Percentiles rank a stretch among this genome's conserved stretches.
phyloP scores from a whole-genome alignment of 768 basidiomycete species.

The Suillus bovinus region DNA sequence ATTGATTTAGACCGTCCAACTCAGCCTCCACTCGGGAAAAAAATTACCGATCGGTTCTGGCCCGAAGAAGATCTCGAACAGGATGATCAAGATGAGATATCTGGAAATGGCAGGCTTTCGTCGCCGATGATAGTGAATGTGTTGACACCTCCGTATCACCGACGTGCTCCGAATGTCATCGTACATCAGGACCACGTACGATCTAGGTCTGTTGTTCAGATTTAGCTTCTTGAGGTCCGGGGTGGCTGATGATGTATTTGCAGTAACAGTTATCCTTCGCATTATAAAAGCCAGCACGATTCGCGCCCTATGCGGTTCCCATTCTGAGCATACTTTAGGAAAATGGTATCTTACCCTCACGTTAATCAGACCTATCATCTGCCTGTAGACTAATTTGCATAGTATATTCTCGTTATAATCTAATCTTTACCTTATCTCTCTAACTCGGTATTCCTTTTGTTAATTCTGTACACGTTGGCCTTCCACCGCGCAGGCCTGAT shows the following conservation, averaged over 20 bases:
- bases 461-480: not conserved
- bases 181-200: slow-evolving; percentile 5
- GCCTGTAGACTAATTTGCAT: slow-evolving; percentile 10
- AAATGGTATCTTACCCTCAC: slow-evolving; percentile 1
- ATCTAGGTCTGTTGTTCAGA: slow-evolving; percentile 17
- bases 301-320: slow-evolving; percentile 27
- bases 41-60: slow-evolving; percentile 33
- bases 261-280: slow-evolving; percentile 22
- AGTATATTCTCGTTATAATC: not conserved
- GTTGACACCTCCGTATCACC: slow-evolving; percentile 28
- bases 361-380: slow-evolving; percentile 18
- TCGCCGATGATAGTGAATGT: slow-evolving; percentile 16
- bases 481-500: not conserved
- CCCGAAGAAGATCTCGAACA: slow-evolving; percentile 27
- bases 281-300: slow-evolving; percentile 16
- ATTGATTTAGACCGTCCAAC: slow-evolving; percentile 12
- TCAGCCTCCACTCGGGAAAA: slow-evolving; percentile 30
- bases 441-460: not conserved
- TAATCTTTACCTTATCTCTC: not conserved
- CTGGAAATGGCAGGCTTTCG: slow-evolving; percentile 8
- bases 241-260: not conserved
- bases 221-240: not conserved
- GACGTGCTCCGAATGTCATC: slow-evolving; percentile 13
- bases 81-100: slow-evolving; percentile 20
- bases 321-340: slow-evolving; percentile 17